Evolutionary conservation across 2,329 filamentous ascomycete species (phyloP), one percentile per base, ranked within the genome.

Genomic region (Xylariales sp.): DNA sequence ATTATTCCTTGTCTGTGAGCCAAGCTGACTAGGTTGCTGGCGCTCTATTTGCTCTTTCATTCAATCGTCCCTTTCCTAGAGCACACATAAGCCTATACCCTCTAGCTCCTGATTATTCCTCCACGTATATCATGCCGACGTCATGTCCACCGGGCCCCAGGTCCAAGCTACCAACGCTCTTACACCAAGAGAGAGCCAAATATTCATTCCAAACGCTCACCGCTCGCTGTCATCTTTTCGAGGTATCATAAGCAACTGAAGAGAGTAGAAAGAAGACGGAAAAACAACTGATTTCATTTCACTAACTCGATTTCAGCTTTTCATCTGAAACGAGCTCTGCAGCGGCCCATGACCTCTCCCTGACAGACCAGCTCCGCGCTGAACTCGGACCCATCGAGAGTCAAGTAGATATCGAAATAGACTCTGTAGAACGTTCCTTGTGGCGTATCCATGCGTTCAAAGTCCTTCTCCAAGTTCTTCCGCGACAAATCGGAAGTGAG

Each of bases 381-480:
- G 73, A 98, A 97, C 64, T 98, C 93, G 39, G 88, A 95, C 16
- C 93, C 93, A 58, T 98, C 93, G 12, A 98, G 82, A 0, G 93
- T 97, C 51, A 98, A 80, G 65, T 95, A 94, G 51, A 85, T 84
- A 53, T 84, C 81, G 52, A 84, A 84, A 64, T 84, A 85, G 47
- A 85, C 81, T 49, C 88, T 83, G 73, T 95, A 95, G 65, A 95
- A 95, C 3, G 88, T 94, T 48, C 93, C 93, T 64, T 98, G 91
- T 5, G 93, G 90, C 1, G 93, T 97, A 63, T 97, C 93, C 93
- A 97, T 97, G 60, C 93, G 83, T 69, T 98, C 93, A 58, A 98
- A 98, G 64, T 98, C 93, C 69, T 96, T 97, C 66, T 98, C 93
- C 10, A 98, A 82, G 62, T 97, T 97, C 76, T 97, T 98, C 55